Evolutionary conservation across 805 yeast species (phyloP).

Genomic region (Wickerhamiella australiensis): DNA sequence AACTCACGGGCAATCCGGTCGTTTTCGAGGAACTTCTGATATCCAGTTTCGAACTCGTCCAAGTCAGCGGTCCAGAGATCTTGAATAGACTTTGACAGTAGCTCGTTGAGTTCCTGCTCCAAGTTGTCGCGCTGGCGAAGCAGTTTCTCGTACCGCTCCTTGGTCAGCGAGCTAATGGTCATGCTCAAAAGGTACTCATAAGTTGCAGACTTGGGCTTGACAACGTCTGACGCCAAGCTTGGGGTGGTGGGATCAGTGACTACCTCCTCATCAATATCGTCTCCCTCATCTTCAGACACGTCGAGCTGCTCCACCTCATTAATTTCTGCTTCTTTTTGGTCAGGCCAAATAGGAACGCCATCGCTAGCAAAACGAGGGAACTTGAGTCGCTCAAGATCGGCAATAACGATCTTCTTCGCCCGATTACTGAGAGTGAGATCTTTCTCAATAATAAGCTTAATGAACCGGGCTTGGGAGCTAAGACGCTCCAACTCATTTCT

Average conservation of each 20-base stretch:
- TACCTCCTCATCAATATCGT: conserved; percentile 30
- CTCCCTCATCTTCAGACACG: conserved; percentile 33
- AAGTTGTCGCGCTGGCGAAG: conserved; percentile 59
- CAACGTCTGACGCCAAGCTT: conserved; percentile 12
- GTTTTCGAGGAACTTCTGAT: conserved; percentile 53
- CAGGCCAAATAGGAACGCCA: conserved; percentile 49
- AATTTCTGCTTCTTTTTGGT: conserved; percentile 16
- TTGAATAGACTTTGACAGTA: conserved; percentile 61
- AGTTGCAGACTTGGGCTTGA: conserved; percentile 44
- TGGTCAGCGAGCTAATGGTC: conserved; percentile 88
- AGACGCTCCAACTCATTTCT: conserved; percentile 66
- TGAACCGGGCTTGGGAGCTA: conserved; percentile 76
- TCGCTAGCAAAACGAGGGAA: conserved; percentile 64
- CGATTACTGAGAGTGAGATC: conserved; percentile 62
- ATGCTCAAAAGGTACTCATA: conserved; percentile 84
- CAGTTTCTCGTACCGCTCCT: conserved; percentile 73
- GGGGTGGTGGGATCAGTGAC: conserved; percentile 24
- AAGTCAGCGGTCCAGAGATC: conserved; percentile 82
- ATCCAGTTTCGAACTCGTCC: conserved; percentile 54
- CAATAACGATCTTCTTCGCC: conserved; percentile 50
- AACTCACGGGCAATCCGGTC: conserved; percentile 50
- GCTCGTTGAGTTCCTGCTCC: conserved; percentile 53
- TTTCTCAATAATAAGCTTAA: conserved; percentile 75
- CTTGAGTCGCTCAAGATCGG: conserved; percentile 46
- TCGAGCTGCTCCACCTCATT: conserved; percentile 30